Evolutionary conservation across 2,329 filamentous ascomycete genomes (phyloP).

Genomic region (Fusarium nanum): DNA sequence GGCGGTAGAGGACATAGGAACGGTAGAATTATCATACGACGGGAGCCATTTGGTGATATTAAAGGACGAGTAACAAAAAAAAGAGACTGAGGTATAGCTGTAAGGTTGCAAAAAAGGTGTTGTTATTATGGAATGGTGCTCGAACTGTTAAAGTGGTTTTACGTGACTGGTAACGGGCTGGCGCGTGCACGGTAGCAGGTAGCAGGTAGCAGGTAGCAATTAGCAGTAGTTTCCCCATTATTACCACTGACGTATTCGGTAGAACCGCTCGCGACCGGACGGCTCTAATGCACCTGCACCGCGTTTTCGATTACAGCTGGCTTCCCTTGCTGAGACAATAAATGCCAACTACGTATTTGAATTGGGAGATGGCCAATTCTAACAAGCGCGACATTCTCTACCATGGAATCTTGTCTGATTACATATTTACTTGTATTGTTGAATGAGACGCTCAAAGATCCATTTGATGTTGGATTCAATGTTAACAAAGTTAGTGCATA

Average conservation of each 20-base stretch:
- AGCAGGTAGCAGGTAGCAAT: not conserved
- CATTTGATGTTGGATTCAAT: not conserved
- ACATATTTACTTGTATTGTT: not conserved
- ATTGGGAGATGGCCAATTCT: not conserved
- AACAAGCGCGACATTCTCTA: not conserved
- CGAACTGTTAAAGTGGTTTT: conserved; percentile 35
- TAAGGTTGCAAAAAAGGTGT: conserved; percentile 19
- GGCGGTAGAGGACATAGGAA: conserved; percentile 52
- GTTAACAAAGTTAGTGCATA: not conserved
- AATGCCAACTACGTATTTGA: not conserved
- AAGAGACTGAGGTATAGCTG: conserved; percentile 18
- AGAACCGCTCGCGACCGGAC: not conserved
- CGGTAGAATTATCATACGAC: conserved; percentile 30
- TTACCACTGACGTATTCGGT: conserved; percentile 27
- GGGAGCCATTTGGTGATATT: conserved; percentile 28
- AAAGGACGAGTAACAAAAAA: conserved; percentile 1
- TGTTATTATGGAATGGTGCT: conserved; percentile 26
- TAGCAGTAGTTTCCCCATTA: not conserved
- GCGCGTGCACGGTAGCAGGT: not conserved
- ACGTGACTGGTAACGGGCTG: conserved; percentile 2
- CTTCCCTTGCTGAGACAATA: not conserved
- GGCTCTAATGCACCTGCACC: not conserved
- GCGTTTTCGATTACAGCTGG: conserved; percentile 15
- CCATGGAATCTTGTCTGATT: not conserved
- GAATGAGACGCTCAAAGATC: not conserved